Percentiles rank a stretch among this genome's conserved stretches.
These are phyloP conservation scores for Darksidea phi DNA, from an alignment of 495 filamentous ascomycete genomes.

Conservation along the genomic window DNA sequence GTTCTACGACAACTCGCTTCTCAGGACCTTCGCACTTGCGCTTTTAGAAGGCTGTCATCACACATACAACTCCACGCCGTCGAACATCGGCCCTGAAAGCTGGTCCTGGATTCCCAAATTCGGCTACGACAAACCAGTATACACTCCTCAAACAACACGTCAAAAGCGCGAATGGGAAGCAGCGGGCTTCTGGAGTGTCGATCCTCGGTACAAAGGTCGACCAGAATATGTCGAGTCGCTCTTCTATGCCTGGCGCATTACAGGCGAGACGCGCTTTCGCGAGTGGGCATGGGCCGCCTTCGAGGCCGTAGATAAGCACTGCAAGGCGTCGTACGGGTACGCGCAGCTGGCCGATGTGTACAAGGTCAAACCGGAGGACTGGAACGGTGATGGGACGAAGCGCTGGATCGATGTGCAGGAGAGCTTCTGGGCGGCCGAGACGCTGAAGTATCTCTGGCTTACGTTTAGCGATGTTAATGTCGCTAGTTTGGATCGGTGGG, in stretches of 20 bases:
- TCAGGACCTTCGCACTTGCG: slow-evolving; percentile 35
- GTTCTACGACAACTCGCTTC: slow-evolving; percentile 20
- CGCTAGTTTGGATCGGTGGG: slow-evolving; percentile 38
- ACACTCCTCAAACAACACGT: slow-evolving; percentile 20
- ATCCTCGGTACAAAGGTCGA: slow-evolving; percentile 34
- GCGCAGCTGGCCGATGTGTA: slow-evolving; percentile 42
- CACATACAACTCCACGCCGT: slow-evolving; percentile 32
- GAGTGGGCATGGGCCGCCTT: slow-evolving; percentile 43
- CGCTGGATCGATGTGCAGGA: slow-evolving; percentile 29
- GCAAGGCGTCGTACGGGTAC: slow-evolving; percentile 41
- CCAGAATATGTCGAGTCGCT: slow-evolving; percentile 41
- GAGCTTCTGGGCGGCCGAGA: slow-evolving; percentile 39
- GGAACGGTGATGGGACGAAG: slow-evolving; percentile 14
- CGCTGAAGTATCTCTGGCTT: slow-evolving; percentile 38
- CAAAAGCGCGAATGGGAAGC: slow-evolving; percentile 20
- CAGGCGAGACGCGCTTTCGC: slow-evolving; percentile 34
- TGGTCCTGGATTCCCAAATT: slow-evolving; percentile 38
- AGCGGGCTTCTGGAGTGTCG: slow-evolving; percentile 32
- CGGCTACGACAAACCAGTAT: slow-evolving; percentile 18
- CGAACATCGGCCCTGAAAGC: slow-evolving; percentile 35
- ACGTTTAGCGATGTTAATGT: slow-evolving; percentile 32
- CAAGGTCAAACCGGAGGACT: slow-evolving; percentile 3
- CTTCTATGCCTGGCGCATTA: slow-evolving; percentile 42
- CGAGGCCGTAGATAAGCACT: slow-evolving; percentile 36
- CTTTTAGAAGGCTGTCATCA: slow-evolving; percentile 42